Percentiles rank a stretch among this genome's conserved stretches.
Evolutionary conservation across 768 basidiomycete genomes (phyloP).

Genomic region (Suillus hirtellus): DNA sequence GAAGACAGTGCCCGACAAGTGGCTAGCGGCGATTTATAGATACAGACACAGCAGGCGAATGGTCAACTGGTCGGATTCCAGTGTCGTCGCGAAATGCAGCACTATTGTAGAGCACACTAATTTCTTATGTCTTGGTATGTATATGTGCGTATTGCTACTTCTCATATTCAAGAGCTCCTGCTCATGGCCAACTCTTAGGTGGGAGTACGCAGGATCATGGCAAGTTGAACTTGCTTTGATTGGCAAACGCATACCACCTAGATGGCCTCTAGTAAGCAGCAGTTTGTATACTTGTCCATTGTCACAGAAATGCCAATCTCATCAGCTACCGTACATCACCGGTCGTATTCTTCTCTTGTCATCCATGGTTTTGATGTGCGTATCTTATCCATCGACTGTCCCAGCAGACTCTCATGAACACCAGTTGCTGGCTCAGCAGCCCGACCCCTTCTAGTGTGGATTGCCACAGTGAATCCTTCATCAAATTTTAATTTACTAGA

Average conservation of each 20-base stretch:
- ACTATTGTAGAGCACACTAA: not conserved
- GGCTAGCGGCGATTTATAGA: not conserved
- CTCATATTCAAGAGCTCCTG: not conserved
- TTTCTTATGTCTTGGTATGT: not conserved
- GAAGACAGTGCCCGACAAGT: not conserved
- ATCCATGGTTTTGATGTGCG: not conserved
- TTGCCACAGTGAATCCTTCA: not conserved
- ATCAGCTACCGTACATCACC: not conserved
- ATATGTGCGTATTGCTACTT: not conserved
- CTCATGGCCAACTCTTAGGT: not conserved
- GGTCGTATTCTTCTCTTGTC: conserved; percentile 1
- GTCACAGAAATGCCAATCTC: not conserved
- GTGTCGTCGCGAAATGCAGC: not conserved
- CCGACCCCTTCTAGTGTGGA: not conserved
- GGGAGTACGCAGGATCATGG: conserved; percentile 1
- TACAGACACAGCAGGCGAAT: not conserved
- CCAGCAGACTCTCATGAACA: not conserved
- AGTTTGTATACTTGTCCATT: not conserved
- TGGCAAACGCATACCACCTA: not conserved
- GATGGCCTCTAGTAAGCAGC: conserved; percentile 4
- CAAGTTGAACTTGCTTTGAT: conserved; percentile 3
- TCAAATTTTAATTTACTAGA: not conserved
- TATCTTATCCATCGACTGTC: not conserved
- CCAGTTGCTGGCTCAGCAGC: not conserved
- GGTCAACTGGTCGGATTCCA: conserved; percentile 3